A percentile compares a stretch with the other conserved stretches of the same genome.
phyloP scores from a whole-genome alignment of 2,329 filamentous ascomycete species.

The Fusarium brevicatenulatum region DNA sequence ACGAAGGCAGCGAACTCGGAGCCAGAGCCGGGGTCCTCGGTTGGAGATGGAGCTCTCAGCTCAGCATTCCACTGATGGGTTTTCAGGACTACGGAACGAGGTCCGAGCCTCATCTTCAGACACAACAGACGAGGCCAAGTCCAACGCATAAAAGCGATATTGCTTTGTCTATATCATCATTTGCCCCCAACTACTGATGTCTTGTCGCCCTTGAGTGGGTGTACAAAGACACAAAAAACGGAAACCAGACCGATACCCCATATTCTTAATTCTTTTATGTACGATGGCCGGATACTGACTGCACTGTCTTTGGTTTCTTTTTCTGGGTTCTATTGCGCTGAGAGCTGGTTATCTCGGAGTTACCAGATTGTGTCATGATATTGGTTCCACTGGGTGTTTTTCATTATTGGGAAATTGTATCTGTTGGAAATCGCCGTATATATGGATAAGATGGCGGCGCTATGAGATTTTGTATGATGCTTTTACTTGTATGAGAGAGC shows the following conservation, averaged over 20 bases:
- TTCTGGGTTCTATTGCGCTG: neutral
- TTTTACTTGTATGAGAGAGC: neutral
- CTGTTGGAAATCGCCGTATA: neutral
- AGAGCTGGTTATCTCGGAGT: conserved; percentile 37
- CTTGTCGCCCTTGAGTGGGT: neutral
- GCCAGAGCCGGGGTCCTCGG: conserved; percentile 50
- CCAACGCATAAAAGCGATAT: conserved; percentile 9
- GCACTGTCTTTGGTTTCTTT: neutral
- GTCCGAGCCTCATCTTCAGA: conserved; percentile 44
- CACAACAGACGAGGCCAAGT: conserved; percentile 29
- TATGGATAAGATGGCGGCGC: conserved; percentile 16
- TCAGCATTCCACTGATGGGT: conserved; percentile 41
- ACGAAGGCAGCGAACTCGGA: conserved; percentile 53
- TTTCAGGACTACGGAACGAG: conserved; percentile 51
- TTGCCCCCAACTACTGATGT: neutral
- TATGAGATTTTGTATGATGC: conserved; percentile 3
- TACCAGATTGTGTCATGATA: conserved; percentile 20
- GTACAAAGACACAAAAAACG: conserved; percentile 7
- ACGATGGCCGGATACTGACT: conserved; percentile 23
- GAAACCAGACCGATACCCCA: conserved; percentile 32
- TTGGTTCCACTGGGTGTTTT: conserved; percentile 9
- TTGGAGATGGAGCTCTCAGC: conserved; percentile 44
- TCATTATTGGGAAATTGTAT: conserved; percentile 5
- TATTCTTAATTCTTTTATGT: conserved; percentile 28
- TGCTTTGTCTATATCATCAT: neutral